phyloP scores from a whole-genome alignment of 495 filamentous ascomycete genomes.

The Lophiotrema nucula region DNA sequence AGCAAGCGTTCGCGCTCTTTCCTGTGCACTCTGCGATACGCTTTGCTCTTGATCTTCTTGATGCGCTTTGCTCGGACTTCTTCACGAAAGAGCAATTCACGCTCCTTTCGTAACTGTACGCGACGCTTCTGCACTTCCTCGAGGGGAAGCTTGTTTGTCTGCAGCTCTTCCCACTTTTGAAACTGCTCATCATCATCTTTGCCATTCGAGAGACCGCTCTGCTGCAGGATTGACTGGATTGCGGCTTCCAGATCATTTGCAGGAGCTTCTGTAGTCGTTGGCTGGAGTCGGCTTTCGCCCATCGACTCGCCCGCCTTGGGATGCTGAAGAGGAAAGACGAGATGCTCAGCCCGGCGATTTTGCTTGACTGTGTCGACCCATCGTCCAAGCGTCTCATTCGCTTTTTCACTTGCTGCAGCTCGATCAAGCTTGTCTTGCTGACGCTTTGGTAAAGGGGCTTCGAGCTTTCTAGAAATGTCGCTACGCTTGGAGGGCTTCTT shows the following conservation, averaged over 20 bases:
- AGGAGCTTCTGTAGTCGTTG: constrained; percentile 56
- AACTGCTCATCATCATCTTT: constrained; percentile 65
- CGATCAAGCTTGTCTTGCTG: constrained; percentile 87
- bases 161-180: constrained; percentile 67
- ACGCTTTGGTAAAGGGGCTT: constrained; percentile 80
- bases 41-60: constrained; percentile 97
- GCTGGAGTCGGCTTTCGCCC: constrained; percentile 53
- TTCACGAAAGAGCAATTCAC: constrained; percentile 89
- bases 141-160: constrained; percentile 62
- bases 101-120: constrained; percentile 71
- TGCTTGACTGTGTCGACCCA: constrained; percentile 95
- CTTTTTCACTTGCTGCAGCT: constrained; percentile 81
- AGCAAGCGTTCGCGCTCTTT: constrained; percentile 75
- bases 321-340: constrained; percentile 84
- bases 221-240: constrained; percentile 81
- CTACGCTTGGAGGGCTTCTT: constrained; percentile 50
- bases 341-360: constrained; percentile 86
- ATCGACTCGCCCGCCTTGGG: constrained; percentile 53
- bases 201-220: constrained; percentile 72
- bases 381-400: constrained; percentile 81
- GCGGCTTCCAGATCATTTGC: constrained; percentile 78
- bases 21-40: constrained; percentile 86
- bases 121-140: constrained; percentile 72
- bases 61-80: constrained; percentile 84
- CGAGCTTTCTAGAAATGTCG: constrained; percentile 69